Conservation (phyloP, 75 land plant species). For the Sequoia sempervirens region DNA sequence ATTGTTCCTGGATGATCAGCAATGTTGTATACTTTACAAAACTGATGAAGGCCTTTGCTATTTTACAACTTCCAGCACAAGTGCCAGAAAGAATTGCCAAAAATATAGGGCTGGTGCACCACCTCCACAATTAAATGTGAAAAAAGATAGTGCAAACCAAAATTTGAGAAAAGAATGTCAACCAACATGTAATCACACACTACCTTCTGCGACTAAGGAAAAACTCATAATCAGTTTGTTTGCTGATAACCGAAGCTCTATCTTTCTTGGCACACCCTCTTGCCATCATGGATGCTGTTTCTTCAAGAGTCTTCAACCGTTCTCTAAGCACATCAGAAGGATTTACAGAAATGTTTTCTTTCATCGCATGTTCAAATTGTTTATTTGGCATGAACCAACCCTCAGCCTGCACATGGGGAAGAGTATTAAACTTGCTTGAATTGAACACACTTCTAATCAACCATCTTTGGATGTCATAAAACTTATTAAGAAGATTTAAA, state of each 20-base stretch:
- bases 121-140: not conserved
- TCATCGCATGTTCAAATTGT: not conserved
- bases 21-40: conserved; percentile 1
- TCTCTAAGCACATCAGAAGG: conserved; percentile 26
- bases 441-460: not conserved
- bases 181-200: not conserved
- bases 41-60: not conserved
- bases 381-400: conserved; percentile 36
- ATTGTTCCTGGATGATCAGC: not conserved
- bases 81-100: conserved; percentile 1
- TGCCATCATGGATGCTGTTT: conserved; percentile 41
- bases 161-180: conserved; percentile 1
- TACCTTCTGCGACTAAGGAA: conserved; percentile 39
- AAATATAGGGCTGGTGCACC: not conserved
- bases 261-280: conserved; percentile 27
- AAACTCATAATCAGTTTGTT: conserved; percentile 64
- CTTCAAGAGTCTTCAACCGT: conserved; percentile 37
- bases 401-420: conserved; percentile 35
- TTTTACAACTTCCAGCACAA: conserved; percentile 7
- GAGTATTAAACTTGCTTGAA: not conserved
- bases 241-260: conserved; percentile 10
- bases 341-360: conserved; percentile 2
- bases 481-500: not conserved
- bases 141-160: not conserved
- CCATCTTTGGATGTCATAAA: not conserved